A percentile compares a stretch with the other conserved stretches of the same genome.
These are phyloP conservation scores for Blastobotrys buckinghamii DNA, from an alignment of 1,139 yeast genomes.

Conservation along the genomic window DNA sequence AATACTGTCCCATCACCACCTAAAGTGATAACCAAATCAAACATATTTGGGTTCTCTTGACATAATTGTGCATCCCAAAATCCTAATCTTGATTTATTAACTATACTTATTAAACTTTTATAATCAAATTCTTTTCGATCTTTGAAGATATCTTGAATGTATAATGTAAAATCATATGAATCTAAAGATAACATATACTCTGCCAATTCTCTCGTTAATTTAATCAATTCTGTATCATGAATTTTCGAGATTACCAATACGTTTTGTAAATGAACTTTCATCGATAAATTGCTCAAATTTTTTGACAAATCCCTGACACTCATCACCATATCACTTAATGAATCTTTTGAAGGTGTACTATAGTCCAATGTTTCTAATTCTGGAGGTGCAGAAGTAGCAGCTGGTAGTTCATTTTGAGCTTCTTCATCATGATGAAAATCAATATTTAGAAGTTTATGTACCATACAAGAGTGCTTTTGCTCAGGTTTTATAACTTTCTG, in stretches of 20 bases:
- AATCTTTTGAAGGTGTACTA: slow-evolving; percentile 29
- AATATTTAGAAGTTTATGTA: slow-evolving; percentile 22
- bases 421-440: slow-evolving; percentile 6
- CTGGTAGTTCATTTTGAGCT: background rate
- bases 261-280: slow-evolving; percentile 53
- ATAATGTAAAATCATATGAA: slow-evolving; percentile 21
- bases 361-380: background rate
- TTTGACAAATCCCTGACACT: slow-evolving; percentile 38
- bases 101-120: slow-evolving; percentile 28
- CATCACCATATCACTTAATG: slow-evolving; percentile 37
- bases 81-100: slow-evolving; percentile 40
- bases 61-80: slow-evolving; percentile 58
- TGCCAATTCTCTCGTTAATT: slow-evolving; percentile 50
- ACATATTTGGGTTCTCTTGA: slow-evolving; percentile 39
- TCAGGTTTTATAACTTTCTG: background rate
- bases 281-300: slow-evolving; percentile 38
- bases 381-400: slow-evolving; percentile 3
- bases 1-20: slow-evolving; percentile 93
- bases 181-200: slow-evolving; percentile 44
- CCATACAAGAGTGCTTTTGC: slow-evolving; percentile 18
- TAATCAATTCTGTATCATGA: slow-evolving; percentile 53
- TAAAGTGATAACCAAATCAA: slow-evolving; percentile 51
- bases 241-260: slow-evolving; percentile 68
- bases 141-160: slow-evolving; percentile 48
- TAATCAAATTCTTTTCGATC: slow-evolving; percentile 43